These are phyloP conservation scores for Citrullus colocynthis DNA, from an alignment of 306 rosid species.

Conservation along the genomic window DNA sequence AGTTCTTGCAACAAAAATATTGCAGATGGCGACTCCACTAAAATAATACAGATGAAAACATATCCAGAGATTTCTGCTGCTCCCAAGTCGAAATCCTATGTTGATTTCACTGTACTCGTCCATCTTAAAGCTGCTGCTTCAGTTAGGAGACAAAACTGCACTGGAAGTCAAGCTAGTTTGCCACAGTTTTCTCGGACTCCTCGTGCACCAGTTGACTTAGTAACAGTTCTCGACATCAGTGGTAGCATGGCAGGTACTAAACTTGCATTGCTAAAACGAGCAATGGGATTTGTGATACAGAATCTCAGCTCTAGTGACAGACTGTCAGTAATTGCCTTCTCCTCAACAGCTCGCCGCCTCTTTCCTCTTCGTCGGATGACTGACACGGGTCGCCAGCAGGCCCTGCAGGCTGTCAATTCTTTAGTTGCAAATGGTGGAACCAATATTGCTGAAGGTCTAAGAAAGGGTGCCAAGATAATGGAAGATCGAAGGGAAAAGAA, in stretches of 20 bases:
- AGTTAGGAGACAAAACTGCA: slow-evolving; percentile 16
- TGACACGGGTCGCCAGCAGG: slow-evolving; percentile 73
- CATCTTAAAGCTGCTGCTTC: slow-evolving; percentile 76
- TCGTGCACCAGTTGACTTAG: slow-evolving; percentile 91
- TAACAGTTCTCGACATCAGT: slow-evolving; percentile 88
- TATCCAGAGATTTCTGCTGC: slow-evolving; percentile 70
- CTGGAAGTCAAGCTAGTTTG: slow-evolving; percentile 34
- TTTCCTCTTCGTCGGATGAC: slow-evolving; percentile 77
- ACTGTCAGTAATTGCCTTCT: slow-evolving; percentile 89
- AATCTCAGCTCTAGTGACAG: slow-evolving; percentile 82
- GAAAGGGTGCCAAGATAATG: slow-evolving; percentile 88
- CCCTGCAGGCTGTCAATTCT: slow-evolving; percentile 90
- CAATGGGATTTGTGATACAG: slow-evolving; percentile 97
- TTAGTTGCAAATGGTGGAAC: slow-evolving; percentile 98
- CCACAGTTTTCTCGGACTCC: slow-evolving; percentile 43
- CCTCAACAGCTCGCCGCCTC: slow-evolving; percentile 94
- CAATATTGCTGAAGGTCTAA: slow-evolving; percentile 87
- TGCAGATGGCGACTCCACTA: slow-evolving; percentile 23
- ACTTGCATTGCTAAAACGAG: slow-evolving; percentile 86
- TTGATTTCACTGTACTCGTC: slow-evolving; percentile 60
- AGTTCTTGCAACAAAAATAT: slow-evolving; percentile 16
- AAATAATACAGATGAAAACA: slow-evolving; percentile 50
- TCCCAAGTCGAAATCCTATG: slow-evolving; percentile 31
- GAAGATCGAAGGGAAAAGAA: slow-evolving; percentile 84
- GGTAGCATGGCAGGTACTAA: slow-evolving; percentile 99